These are phyloP conservation scores for Trypanosoma mega DNA, from an alignment of 208 protist species.

Conservation along the genomic window DNA sequence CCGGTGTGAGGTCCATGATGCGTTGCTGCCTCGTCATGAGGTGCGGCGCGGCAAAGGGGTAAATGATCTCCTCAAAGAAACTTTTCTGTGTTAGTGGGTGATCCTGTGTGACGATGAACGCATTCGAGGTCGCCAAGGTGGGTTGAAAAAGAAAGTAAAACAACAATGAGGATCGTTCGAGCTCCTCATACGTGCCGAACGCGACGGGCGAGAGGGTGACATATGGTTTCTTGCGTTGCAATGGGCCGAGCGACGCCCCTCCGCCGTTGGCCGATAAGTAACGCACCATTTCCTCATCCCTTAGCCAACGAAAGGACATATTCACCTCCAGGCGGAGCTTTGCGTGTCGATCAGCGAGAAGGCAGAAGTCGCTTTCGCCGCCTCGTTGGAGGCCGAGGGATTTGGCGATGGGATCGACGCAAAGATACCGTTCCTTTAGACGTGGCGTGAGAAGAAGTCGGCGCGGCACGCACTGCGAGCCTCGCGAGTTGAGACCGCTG, in stretches of 20 bases:
- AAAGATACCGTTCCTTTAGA: slow-evolving; percentile 29
- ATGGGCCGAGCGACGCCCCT: neutral
- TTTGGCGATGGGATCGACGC: slow-evolving; percentile 28
- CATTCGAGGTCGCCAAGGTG: slow-evolving; percentile 1
- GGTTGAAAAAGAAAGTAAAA: slow-evolving; percentile 15
- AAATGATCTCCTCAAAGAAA: slow-evolving; percentile 20
- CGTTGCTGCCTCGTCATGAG: slow-evolving; percentile 15
- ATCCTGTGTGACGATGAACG: neutral
- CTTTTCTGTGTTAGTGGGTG: slow-evolving; percentile 17
- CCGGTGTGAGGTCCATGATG: neutral
- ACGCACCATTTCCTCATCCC: slow-evolving; percentile 16
- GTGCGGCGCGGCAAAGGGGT: slow-evolving; percentile 10
- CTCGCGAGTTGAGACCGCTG: neutral
- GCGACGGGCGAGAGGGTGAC: neutral
- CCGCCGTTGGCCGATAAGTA: neutral
- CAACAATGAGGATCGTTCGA: neutral
- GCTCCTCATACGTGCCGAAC: neutral
- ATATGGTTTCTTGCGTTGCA: slow-evolving; percentile 8
- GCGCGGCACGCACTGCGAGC: neutral
- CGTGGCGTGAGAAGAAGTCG: slow-evolving; percentile 29
- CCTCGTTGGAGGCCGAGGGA: slow-evolving; percentile 32
- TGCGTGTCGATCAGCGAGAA: slow-evolving; percentile 21
- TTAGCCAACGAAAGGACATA: slow-evolving; percentile 22
- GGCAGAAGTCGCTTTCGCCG: slow-evolving; percentile 31
- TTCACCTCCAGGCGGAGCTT: slow-evolving; percentile 20